Base-by-base conservation (phyloP, 192 early-diverging fungal species). In the Umbelopsis sp. region DNA sequence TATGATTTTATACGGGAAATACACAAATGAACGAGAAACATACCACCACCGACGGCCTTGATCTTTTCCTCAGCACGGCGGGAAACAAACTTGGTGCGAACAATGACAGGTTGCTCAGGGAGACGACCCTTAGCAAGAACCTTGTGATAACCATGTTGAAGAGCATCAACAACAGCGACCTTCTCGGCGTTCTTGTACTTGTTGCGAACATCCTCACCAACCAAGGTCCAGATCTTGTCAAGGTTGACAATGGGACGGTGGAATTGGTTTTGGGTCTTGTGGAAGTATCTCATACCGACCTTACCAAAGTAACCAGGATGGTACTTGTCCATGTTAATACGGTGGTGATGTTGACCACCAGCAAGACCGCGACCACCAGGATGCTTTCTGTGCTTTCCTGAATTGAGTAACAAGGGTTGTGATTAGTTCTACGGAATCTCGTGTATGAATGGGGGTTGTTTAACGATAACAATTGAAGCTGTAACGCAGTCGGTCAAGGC, bases 291-390 rank as follows among this genome's bases (percentile, higher is more conserved):
- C 97, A 97, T 97, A 95, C 97, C 97, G 85, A 99, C 96, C 88
- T 99, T 97, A 86, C 97, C 97, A 81, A 96, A 99, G 94, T 99
- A 99, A 83, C 97, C 97, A 74, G 97, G 97, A 88, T 99, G 97
- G 92, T 95, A 97, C 91, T 95, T 99, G 87, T 99, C 97, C 92
- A 99, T 95, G 90, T 97, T 95, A 85, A 97, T 97, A 77, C 96
- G 91, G 91, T 99, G 95, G 85, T 99, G 97, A 88, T 97, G 95
- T 85, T 92, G 91, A 90, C 97, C 97, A 93, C 97, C 95, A 84
- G 97, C 97, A 79, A 97, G 86, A 99, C 97, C 97, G 81, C 97
- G 91, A 91, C 95, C 96, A 82, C 97, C 97, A 77, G 97, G 95
- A 85, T 99, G 97, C 92, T 99, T 99, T 77, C 96, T 89, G 91